A percentile compares a stretch with the other conserved stretches of the same genome.
Evolutionary conservation across 192 early-diverging fungal genomes (phyloP).

Genomic region (Coemansia sp.): DNA sequence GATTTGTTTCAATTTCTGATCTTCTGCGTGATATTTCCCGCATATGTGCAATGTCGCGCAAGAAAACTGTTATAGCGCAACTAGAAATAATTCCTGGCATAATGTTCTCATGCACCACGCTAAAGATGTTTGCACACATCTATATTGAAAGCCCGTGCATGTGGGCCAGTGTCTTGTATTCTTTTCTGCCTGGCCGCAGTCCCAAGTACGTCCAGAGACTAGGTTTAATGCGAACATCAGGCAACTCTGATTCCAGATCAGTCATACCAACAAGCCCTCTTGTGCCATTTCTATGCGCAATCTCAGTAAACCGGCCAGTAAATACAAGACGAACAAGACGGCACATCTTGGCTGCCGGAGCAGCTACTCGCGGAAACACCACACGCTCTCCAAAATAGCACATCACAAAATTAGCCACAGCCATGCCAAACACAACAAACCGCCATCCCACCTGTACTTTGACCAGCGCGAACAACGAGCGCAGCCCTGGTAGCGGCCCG

Average conservation of each 20-base stretch:
- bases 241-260: not conserved
- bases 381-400: constrained; percentile 39
- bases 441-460: constrained; percentile 30
- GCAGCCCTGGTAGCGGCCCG: constrained; percentile 30
- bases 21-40: too few species aligned
- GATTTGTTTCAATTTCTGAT: too few species aligned
- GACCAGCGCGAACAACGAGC: constrained; percentile 30
- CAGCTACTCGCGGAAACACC: constrained; percentile 38
- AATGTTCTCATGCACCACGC: too few species aligned
- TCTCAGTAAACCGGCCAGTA: not conserved
- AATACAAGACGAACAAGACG: not conserved
- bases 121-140: too few species aligned
- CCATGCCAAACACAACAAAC: constrained; percentile 38
- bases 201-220: constrained; percentile 34
- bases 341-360: constrained; percentile 22
- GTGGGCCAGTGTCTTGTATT: constrained; percentile 22
- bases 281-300: not conserved
- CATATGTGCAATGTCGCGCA: too few species aligned
- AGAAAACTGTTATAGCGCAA: too few species aligned
- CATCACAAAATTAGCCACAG: constrained; percentile 34
- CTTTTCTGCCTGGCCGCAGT: constrained; percentile 29
- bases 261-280: not conserved
- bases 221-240: not conserved
- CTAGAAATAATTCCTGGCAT: too few species aligned
- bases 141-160: too few species aligned